These are phyloP conservation scores for Diaporthe caulivora DNA, from an alignment of 2,329 filamentous ascomycete species.

Conservation along the genomic window DNA sequence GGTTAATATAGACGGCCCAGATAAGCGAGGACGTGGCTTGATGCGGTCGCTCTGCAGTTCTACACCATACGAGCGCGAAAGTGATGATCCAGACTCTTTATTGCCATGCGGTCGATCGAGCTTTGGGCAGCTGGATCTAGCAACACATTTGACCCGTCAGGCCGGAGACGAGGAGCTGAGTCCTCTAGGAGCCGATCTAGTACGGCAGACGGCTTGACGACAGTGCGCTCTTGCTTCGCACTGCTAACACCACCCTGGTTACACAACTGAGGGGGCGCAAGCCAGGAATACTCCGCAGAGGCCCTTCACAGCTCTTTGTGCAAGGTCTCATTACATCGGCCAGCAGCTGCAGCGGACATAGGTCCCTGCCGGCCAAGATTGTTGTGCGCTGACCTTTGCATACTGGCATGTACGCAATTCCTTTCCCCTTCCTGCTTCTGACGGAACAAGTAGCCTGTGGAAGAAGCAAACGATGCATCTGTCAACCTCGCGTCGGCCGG, in stretches of 20 bases:
- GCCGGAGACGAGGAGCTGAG: constrained; percentile 34
- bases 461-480: constrained; percentile 30
- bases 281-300: constrained; percentile 29
- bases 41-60: constrained; percentile 24
- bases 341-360: constrained; percentile 21
- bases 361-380: constrained; percentile 31
- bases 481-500: constrained; percentile 11
- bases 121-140: neutral
- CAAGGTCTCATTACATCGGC: constrained; percentile 29
- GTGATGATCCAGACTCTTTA: constrained; percentile 8
- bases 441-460: constrained; percentile 1
- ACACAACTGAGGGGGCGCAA: constrained; percentile 38
- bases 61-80: constrained; percentile 9
- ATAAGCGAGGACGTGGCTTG: constrained; percentile 38
- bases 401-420: neutral
- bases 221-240: constrained; percentile 23
- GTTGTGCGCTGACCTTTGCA: constrained; percentile 23
- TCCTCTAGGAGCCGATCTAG: neutral
- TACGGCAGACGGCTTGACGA: neutral
- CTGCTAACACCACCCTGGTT: constrained; percentile 18
- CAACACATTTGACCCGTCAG: constrained; percentile 26
- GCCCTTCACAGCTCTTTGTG: neutral
- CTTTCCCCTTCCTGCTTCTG: neutral
- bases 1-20: constrained; percentile 32
- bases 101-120: constrained; percentile 8